These are phyloP conservation scores for grape (Vitis vinifera) DNA, from an alignment of 164 flowering plant genomes.

Conservation along the genomic window ASM3070453v1 NC_081812.1:11690001-11690500, in stretches of 20 bases:
- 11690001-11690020: conserved; percentile 94
- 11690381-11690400: conserved; percentile 70
- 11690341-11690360: conserved; percentile 57
- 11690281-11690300: conserved; percentile 56
- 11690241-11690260: too few species aligned
- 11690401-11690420: conserved; percentile 86
- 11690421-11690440: conserved; percentile 75
- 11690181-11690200: conserved; percentile 52
- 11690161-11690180: conserved; percentile 53
- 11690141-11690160: conserved; percentile 70
- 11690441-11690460: conserved; percentile 64
- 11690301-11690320: conserved; percentile 94
- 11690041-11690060: conserved; percentile 92
- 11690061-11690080: conserved; percentile 98
- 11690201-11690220: not conserved
- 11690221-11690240: not conserved
- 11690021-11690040: conserved; percentile 89
- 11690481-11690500: conserved; percentile 92
- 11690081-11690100: conserved; percentile 85
- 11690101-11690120: conserved; percentile 78
- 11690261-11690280: not conserved
- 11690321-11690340: conserved; percentile 95
- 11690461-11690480: conserved; percentile 68
- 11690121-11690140: conserved; percentile 88
- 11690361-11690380: conserved; percentile 66